Base-by-base conservation (phyloP, 495 filamentous ascomycete genomes). In the Aspergillus incahuasiensis region DNA sequence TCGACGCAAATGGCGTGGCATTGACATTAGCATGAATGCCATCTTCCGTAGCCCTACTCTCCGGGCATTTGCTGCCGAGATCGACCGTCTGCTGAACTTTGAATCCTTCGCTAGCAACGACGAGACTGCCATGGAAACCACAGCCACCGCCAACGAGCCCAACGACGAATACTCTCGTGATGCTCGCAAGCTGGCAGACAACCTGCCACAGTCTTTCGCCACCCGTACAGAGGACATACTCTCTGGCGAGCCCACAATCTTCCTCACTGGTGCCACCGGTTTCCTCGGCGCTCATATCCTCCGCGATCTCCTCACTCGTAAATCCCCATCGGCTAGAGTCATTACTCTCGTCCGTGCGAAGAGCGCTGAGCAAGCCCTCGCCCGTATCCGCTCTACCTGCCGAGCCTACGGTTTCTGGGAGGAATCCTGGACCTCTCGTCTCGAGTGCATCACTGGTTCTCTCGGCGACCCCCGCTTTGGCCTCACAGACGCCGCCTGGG, bases 231-330 rank as follows among this genome's bases (percentile, higher is more conserved):
- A 68, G 38, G 35, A 62, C 8, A 61, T 72, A 61, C 65, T 62
- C 16, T 41, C 67, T 35, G 50, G 56, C 21, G 70, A 73, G 38
- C 65, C 78, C 5, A 91, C 85, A 0, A 74, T 92, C 18, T 86
- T 98, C 64, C 75, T 97, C 6, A 97, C 94, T 13, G 94, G 92
- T 28, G 90, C 88, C 0, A 97, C 94, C 30, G 92, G 92, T 8
- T 97, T 96, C 75, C 69, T 97, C 6, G 94, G 94, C 20, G 84
- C 88, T 0, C 92, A 88, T 57, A 80, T 97, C 20, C 75, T 97
- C 6, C 79, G 74, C 16, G 89, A 95, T 25, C 68, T 96, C 9
- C 77, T 96, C 0, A 75, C 77, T 12, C 78, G 87, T 34, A 75
- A 72, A 28, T 67, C 73, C 1, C 79, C 78, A n/a, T 68, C 62